Evolutionary conservation across 495 filamentous ascomycete genomes (phyloP).

Genomic region (Hamigera avellanea): DNA sequence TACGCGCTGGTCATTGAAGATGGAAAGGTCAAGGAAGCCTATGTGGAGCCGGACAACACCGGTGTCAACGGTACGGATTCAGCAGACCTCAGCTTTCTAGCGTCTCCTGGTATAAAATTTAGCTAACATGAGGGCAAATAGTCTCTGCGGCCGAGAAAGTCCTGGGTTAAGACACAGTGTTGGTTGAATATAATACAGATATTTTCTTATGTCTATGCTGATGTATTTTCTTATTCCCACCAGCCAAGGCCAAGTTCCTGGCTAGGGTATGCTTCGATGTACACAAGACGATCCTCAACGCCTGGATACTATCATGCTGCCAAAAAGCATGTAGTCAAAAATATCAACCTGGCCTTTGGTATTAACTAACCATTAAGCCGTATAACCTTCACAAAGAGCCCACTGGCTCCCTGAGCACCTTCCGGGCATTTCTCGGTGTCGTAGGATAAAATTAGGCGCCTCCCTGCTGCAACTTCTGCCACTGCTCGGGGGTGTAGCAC

Average conservation of each 20-base stretch:
- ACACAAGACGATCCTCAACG: conserved; percentile 11
- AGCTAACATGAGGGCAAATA: conserved; percentile 18
- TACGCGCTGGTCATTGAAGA: conserved; percentile 73
- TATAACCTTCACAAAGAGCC: too few relatives aligned
- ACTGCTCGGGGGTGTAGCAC: conserved; percentile 92
- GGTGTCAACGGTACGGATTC: conserved; percentile 58
- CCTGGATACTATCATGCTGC: conserved; percentile 5
- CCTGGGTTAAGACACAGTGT: conserved; percentile 42
- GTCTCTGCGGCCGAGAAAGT: conserved; percentile 66
- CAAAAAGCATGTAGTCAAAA: conserved; percentile 2
- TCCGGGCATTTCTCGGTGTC: background rate
- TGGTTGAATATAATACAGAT: too few relatives aligned
- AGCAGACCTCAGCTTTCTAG: too few relatives aligned
- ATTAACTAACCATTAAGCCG: too few relatives aligned
- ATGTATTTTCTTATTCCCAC: background rate
- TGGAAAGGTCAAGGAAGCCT: conserved; percentile 63
- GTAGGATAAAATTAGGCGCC: background rate
- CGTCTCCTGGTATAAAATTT: background rate
- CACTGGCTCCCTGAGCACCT: too few relatives aligned
- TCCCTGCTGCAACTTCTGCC: conserved; percentile 54
- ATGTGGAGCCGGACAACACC: conserved; percentile 89
- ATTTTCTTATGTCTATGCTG: background rate
- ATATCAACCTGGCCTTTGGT: too few relatives aligned
- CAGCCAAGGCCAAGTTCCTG: conserved; percentile 1
- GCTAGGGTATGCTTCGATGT: conserved; percentile 1